Evolutionary conservation across 164 flowering plant genomes (phyloP).

Genomic region (Kingdonia uniflora): DNA sequence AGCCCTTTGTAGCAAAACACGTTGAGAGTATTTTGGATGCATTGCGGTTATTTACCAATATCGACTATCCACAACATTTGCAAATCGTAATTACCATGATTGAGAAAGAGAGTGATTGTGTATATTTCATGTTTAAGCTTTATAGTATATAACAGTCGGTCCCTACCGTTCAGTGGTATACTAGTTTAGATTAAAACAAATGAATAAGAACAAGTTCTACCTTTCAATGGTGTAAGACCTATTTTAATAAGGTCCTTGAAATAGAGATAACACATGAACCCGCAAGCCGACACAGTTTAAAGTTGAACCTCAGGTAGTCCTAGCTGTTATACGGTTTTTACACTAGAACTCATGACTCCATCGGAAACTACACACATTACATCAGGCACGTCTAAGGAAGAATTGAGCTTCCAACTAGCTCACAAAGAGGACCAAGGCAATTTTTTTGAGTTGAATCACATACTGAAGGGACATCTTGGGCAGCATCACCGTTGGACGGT

Average conservation of each 20-base stretch:
- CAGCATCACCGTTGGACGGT: constrained; percentile 31
- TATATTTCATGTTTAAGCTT: too few relatives aligned
- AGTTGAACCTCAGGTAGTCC: constrained; percentile 24
- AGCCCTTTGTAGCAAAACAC: too few relatives aligned
- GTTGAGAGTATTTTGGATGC: too few relatives aligned
- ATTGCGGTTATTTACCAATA: too few relatives aligned
- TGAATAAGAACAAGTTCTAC: too few relatives aligned
- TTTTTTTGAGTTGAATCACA: constrained; percentile 18
- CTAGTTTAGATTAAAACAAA: too few relatives aligned
- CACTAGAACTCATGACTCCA: constrained; percentile 30
- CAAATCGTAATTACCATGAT: too few relatives aligned
- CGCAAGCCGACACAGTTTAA: constrained; percentile 28
- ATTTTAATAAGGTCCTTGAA: constrained; percentile 17
- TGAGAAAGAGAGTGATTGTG: too few relatives aligned
- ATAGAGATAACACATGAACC: constrained; percentile 19
- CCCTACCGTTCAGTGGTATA: too few relatives aligned
- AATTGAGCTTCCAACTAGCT: constrained; percentile 18
- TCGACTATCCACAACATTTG: too few relatives aligned
- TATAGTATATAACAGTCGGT: too few relatives aligned
- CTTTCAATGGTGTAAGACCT: constrained; percentile 36
- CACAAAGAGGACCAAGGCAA: constrained; percentile 19
- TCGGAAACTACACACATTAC: constrained; percentile 30
- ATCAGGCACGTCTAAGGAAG: constrained; percentile 18
- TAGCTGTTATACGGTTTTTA: constrained; percentile 23
- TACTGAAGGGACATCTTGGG: constrained; percentile 35